Base-by-base conservation (phyloP, 2,329 filamentous ascomycete genomes). In the Chaetomium sp. region DNA sequence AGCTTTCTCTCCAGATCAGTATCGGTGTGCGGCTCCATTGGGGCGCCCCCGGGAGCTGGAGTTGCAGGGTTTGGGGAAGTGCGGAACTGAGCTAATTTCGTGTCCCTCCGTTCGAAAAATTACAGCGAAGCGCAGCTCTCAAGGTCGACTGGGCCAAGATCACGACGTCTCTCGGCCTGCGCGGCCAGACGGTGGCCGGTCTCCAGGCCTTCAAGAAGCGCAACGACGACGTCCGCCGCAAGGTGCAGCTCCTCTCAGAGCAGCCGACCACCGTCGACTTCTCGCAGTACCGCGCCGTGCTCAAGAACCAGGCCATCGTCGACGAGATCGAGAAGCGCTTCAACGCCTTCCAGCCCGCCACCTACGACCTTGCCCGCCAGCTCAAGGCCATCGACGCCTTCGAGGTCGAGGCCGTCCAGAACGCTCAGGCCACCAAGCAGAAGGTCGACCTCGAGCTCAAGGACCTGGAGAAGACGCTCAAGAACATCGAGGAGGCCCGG, bases 131-230 rank as follows among this genome's bases (percentile, higher is more conserved):
- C 87, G 93, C 94, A 85, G 93, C 94, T 82, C 88, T 96, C 82
- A 99, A 98, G 88, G 88, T 99, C 86, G 95, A 99, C 89, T 99
- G 95, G 95, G 88, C 88, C 83, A 95, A 96, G 84, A 88, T 99
- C 77, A 90, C 90, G 82, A 88, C 87, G 82, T 96, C 94, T 77
- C 93, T 99, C 76, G 94, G 94, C 80, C 92, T 99, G 80, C 92
- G 92, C 80, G 95, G 95, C 79, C 91, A 93, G 84, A 99, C 95
- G 73, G 93, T 92, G 73, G 83, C 90, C 75, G 90, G 94, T 68
- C 92, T 99, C 68, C 90, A 94, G 79, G 87, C 92, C 72, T 99
- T 99, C 90, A 99, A 99, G 88, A 95, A 97, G 89, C 93, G 95
- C 83, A 97, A 98, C 86, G 95, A 99, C 79, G 93, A 97, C 79